Base-by-base conservation (phyloP, 495 filamentous ascomycete species). In the Aspergillus carlsbadensis region DNA sequence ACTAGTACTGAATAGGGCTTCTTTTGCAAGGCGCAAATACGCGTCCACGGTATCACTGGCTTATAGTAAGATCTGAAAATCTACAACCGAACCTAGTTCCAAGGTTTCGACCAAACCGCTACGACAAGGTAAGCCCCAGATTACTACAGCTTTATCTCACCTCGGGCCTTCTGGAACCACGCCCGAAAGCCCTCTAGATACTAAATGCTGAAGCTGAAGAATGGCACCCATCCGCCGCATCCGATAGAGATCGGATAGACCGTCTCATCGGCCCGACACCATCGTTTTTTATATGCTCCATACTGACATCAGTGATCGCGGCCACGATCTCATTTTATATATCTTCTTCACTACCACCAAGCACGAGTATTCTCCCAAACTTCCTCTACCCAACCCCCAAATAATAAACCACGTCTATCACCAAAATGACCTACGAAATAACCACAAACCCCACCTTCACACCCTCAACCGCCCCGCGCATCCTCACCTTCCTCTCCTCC, bases 401-500 rank as follows among this genome's bases (percentile, higher is more conserved):
- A 24, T 15, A 31, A n/a, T n/a, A 11, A 50, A 11, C 10, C n/a
- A 14, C 2, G 43, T 24, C 36, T 40, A 44, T 5, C 29, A 31
- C 34, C n/a, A 68, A 48, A 65, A 76, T 76, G 73, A 61, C 70
- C 44, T 76, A 74, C 63, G 52, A 68, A 52, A 75, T 76, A 44
- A 35, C 68, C 59, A 67, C 67, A 59, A 54, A 51, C 6, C 10
- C 67, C 51, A 62, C 66, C 45, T 64, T 65, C 52, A n/a, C n/a
- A n/a, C 70, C 70, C 10, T 48, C 69, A 11, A 68, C 59, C 42
- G 70, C 56, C 44, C 43, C 65, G 6, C 67, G 67, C 26, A 69
- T 81, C 50, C 60, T 70, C 49, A 43, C 63, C 20, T 85, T 81
- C 69, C 78, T 85, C 67, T 71, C 81, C 63, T 63, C 73, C 39